Base-by-base conservation (phyloP, 208 protist species). In the Borovskyia barvae region DNA sequence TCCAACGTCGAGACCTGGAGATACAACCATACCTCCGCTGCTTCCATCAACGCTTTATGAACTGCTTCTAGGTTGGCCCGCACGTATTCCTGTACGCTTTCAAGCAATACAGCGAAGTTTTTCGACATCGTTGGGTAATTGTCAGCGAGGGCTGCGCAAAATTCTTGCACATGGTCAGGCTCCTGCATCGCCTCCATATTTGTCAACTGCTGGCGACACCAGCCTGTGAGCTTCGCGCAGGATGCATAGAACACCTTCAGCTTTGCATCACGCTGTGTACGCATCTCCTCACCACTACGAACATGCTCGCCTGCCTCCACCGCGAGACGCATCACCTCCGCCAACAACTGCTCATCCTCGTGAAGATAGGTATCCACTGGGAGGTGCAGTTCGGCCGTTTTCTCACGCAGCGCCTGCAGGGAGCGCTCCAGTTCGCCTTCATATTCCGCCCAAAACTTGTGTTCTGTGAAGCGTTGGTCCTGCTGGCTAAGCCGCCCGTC, bases 81-180 rank as follows among this genome's bases (percentile, higher is more conserved):
- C 22, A 94, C 57, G 66, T 77, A 84, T 22, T 67, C 67, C 19
- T 80, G 53, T 29, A 83, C 86, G 42, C 63, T 77, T 24, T 87
- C 72, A 22, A 82, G 56, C 33, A 96, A 68, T 36, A 86, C 51
- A 17, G 52, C 47, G 37, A 88, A 93, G 75, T 93, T 96, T 17
- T 57, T 57, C 11, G 82, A 90, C 90, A 96, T 96, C 20, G 75
- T 80, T 28, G 63, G 50, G 71, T 90, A 92, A 69, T 90, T 89
- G 46, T 87, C 81, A 7, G 81, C 65, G 14, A 96, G 76, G 5
- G 82, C 81, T 14, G 72, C 75, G 47, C 82, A 92, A 69, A 82
- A 94, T 58, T 92, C 84, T 72, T 97, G 91, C 8, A 97, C 53
- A 67, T 94, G 80, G 52, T 93, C 84, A 5, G 90, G 86, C 57